A percentile compares a stretch with the other conserved stretches of the same genome.
phyloP scores from a whole-genome alignment of 163 green algal species.

The Coccomyxa subellipsoidea region DNA sequence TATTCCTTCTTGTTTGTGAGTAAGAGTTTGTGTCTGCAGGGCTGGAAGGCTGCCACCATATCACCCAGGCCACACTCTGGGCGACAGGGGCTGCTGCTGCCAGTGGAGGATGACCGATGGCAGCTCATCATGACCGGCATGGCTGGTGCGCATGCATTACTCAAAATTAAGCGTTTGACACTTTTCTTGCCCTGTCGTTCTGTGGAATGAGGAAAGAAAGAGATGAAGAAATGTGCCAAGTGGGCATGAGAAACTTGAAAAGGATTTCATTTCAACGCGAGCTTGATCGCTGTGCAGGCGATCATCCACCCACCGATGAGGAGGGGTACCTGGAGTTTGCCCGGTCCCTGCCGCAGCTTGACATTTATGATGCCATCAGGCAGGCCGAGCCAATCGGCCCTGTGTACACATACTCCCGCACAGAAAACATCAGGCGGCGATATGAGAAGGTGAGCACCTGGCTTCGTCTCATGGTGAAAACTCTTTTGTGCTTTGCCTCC shows the following conservation, averaged over 20 bases:
- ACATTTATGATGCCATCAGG: constrained; percentile 10
- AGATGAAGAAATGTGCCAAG: too few species aligned
- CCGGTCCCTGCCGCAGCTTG: constrained; percentile 1
- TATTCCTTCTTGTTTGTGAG: too few species aligned
- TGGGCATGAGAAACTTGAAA: too few species aligned
- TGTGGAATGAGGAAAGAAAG: too few species aligned
- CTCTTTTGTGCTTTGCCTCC: too few species aligned
- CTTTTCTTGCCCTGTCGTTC: too few species aligned
- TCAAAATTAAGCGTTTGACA: too few species aligned
- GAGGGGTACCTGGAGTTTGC: constrained; percentile 25
- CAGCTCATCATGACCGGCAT: constrained; percentile 4
- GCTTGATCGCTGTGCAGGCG: constrained; percentile 9
- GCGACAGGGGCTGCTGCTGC: constrained; percentile 1
- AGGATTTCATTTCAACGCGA: too few species aligned
- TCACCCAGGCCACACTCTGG: neutral
- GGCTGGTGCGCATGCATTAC: neutral
- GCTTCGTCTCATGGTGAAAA: too few species aligned
- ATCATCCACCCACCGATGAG: constrained; percentile 20
- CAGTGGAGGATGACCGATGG: constrained; percentile 19
- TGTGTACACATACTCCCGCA: constrained; percentile 12
- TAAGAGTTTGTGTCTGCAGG: neutral
- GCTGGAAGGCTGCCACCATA: neutral
- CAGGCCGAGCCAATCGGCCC: constrained; percentile 16
- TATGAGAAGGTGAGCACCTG: constrained; percentile 21
- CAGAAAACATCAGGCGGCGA: constrained; percentile 13